Base-by-base conservation (phyloP, 306 rosid species). In the Begonia fuchsioides region DNA sequence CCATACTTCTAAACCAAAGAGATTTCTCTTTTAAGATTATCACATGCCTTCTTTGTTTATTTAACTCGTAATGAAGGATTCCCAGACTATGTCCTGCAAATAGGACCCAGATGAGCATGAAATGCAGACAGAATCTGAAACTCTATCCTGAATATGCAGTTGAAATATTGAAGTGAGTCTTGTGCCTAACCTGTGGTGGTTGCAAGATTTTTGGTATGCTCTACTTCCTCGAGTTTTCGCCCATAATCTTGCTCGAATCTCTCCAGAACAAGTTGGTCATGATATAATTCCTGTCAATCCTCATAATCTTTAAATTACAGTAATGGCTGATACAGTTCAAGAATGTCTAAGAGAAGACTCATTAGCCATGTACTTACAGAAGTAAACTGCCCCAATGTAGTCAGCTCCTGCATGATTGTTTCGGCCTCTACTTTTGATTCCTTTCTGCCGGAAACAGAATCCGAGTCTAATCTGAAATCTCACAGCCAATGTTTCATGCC, bases 231-330 rank as follows among this genome's bases (percentile, higher is more conserved):
- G 49, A 77, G 49, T 62, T 75, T 85, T 43, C 70, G 76, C 49
- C 12, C 64, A 67, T 82, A 82, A 70, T 85, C 96, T 73, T 92
- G 98, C 66, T 92, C 83, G 72, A 82, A 75, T 51, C 83, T 87
- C 18, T 82, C 94, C 54, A 63, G 64, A 53, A 81, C 72, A 67
- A 53, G 80, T 54, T 82, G 56, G 60, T 82, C 93, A 45, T 73
- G 94, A 64, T 92, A 92, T 56, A 92, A 65, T 63, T 92, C 98
- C 96, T 92, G 14, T 41, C 12, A 41, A 41, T 41, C 35, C 35
- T 26, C 35, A 26, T 5, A 26, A 26, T 26, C 35, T 26, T 26
- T 26, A 26, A 26, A 26, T 26, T 26, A 26, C 35, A 4, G 35
- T 26, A 26, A 26, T 26, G 35, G 5, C 35, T 5, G 35, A 26